phyloP scores from a whole-genome alignment of 331 rosid genomes.

The Pyrus hybrid region DNA sequence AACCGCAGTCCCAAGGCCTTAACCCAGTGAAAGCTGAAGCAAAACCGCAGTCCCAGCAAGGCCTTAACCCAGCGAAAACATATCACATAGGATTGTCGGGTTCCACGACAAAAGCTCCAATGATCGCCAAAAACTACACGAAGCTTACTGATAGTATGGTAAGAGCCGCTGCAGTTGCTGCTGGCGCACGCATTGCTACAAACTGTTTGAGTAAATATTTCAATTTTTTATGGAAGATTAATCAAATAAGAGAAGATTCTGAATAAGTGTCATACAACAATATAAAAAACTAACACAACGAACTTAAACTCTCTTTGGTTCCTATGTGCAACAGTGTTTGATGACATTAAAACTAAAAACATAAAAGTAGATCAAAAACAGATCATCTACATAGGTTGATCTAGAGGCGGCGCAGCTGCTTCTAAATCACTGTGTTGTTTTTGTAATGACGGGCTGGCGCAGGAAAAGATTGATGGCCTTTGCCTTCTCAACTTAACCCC shows the following conservation, averaged over 20 bases:
- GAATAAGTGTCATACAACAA: background rate
- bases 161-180: conserved; percentile 55
- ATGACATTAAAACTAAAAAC: background rate
- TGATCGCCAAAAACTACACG: no score
- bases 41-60: no score
- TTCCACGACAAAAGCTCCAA: no score
- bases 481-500: no score
- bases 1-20: no score
- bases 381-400: conserved; percentile 2
- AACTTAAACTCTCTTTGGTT: background rate
- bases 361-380: background rate
- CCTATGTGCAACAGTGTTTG: background rate
- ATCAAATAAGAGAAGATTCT: background rate
- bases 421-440: no score
- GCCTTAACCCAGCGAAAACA: no score
- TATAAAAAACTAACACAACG: background rate
- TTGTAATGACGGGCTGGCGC: no score
- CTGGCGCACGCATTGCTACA: conserved; percentile 51
- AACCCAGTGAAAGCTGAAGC: no score
- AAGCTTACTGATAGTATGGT: no score
- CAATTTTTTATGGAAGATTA: background rate
- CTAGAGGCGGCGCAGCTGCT: background rate
- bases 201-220: background rate
- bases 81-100: no score
- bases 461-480: no score